Base-by-base conservation (phyloP, 2,329 filamentous ascomycete genomes). In the Fusarium luffae region DNA sequence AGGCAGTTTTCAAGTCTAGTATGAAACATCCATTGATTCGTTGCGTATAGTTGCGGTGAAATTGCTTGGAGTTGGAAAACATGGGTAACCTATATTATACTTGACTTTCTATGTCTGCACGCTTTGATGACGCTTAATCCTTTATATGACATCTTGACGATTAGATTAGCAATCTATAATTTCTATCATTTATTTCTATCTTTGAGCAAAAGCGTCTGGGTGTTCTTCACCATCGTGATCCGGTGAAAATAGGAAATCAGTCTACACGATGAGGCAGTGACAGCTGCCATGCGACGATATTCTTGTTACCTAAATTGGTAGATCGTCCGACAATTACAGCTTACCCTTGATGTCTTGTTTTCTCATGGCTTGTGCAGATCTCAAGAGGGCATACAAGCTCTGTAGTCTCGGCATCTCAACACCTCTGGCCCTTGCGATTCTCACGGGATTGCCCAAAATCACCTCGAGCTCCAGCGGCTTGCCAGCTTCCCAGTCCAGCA, bases 381-480 rank as follows among this genome's bases (percentile, higher is more conserved):
- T 85, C 68, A 92, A 76, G 71, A 92, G 76, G 27, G 89, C 90
- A 81, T 92, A 92, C 70, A 92, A 71, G 23, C 80, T 90, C 81
- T 92, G 89, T 80, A 92, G 74, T 76, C 89, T 81, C 13, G 89
- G 89, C 86, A 92, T 86, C 73, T 90, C 86, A 7, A 89, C 85
- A 0, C 90, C 90, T 52, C 85, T 84, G 55, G 83, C 84, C 70
- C 88, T 81, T 12, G 90, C 90, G 48, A 91, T 88, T 68, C 88
- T 81, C 30, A 92, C 86, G 1, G 90, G 89, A 75, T 93, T 92
- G 3, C 91, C 90, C 25, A 93, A 76, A 42, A 93, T 92, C 37
- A 92, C 90, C 79, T 93, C 91, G 52, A 93, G 77, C 81, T 93
- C 91, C 84, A 93, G 84, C 42, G 85, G 85, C 74, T 88, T 84